phyloP scores from a whole-genome alignment of 768 basidiomycete species.

The Pleurotus cornucopiae region DNA sequence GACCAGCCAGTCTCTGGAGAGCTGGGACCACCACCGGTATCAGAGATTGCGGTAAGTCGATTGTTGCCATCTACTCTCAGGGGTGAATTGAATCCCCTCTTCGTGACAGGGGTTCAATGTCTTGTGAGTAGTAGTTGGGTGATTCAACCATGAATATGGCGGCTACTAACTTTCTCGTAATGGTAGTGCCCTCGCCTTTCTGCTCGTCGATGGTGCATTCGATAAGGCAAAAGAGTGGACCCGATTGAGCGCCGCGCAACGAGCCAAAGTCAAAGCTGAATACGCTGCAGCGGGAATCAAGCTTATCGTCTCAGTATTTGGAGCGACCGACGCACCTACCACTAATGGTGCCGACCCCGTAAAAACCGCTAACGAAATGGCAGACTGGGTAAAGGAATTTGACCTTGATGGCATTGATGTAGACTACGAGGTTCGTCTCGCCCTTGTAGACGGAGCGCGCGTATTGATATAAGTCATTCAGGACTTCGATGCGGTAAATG shows the following conservation, averaged over 20 bases:
- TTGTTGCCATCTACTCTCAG: not conserved
- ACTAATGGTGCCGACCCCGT: conserved; percentile 57
- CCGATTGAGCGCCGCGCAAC: conserved; percentile 35
- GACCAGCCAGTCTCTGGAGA: conserved; percentile 39
- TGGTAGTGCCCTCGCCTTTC: conserved; percentile 45
- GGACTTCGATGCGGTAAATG: conserved; percentile 55
- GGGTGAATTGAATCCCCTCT: not conserved
- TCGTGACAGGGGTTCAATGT: conserved; percentile 50
- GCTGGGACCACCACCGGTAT: conserved; percentile 43
- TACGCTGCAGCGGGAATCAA: conserved; percentile 57
- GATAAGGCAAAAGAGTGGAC: conserved; percentile 62
- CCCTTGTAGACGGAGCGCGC: not conserved
- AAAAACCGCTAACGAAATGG: conserved; percentile 57
- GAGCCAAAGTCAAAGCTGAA: conserved; percentile 42
- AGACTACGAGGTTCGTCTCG: conserved; percentile 52
- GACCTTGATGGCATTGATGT: conserved; percentile 69
- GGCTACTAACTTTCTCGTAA: not conserved
- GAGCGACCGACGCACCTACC: conserved; percentile 55
- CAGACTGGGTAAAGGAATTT: conserved; percentile 58
- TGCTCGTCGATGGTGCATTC: conserved; percentile 49
- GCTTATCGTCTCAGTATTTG: conserved; percentile 63
- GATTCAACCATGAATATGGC: not conserved
- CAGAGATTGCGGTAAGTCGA: conserved; percentile 34
- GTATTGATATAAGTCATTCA: not conserved
- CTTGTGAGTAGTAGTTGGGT: conserved; percentile 33